Base-by-base conservation (phyloP, 2,329 filamentous ascomycete genomes). In the Colletotrichum somersetense region DNA sequence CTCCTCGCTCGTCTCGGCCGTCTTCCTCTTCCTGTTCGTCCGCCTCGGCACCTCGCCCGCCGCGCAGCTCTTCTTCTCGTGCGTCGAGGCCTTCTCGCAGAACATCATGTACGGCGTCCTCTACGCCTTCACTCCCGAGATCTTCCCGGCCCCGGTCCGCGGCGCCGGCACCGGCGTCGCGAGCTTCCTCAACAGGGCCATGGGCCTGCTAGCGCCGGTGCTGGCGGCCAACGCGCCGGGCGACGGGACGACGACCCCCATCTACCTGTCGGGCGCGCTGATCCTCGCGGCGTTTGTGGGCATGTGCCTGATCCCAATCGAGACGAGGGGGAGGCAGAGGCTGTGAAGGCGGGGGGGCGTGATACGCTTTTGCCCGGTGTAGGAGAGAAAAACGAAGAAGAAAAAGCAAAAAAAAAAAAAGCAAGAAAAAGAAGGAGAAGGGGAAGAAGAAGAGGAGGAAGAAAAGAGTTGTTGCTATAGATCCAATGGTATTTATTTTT, bases 91-190 rank as follows among this genome's bases (percentile, higher is more conserved):
- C 14, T 93, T 94, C 78, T 88, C 90, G 75, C 91, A 93, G 80
- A 93, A 93, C 77, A 91, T 93, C 81, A 92, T 92, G 89, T 94
- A 93, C 80, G 92, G 91, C 68, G 91, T 93, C 1, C 82, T 95
- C 1, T 94, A 93, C 78, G 91, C 92, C 10, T 94, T 93, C 78
- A 94, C 92, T 0, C 92, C 92, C 0, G 92, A 94, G 77, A 89
- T 94, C 38, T 94, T 95, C 81, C 92, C 92, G 0, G 91, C 91
- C 0, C 91, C 91, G 0, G 89, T 92, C 30, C 85, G 92, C 42
- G 92, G 92, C 6, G 92, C 91, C 0, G 92, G 91, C 7, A 92
- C 90, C 0, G 92, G 92, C 53, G 91, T 94, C 59, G 89, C 90
- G 30, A 92, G 89, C 77, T 92, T 93, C 77, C 80, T 94, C 72